A percentile compares a stretch with the other conserved stretches of the same genome.
phyloP scores from a whole-genome alignment of 208 protist genomes.

The Acanthamoeba lenticulata region DNA sequence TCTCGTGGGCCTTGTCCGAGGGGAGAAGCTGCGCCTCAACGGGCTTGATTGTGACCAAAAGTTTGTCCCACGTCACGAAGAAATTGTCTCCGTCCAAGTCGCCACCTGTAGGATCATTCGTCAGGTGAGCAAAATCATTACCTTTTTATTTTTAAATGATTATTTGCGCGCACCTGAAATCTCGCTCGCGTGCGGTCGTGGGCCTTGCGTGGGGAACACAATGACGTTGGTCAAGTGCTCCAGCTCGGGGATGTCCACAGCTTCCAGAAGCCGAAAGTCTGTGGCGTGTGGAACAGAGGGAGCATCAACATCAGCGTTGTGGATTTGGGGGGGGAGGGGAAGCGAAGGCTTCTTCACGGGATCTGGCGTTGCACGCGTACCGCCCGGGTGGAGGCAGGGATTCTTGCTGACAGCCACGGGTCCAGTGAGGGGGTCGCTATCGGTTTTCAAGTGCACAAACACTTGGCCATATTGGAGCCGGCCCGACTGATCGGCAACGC shows the following conservation, averaged over 20 bases:
- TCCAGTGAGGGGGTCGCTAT: background rate
- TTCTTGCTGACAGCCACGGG: slow-evolving; percentile 12
- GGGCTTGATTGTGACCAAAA: background rate
- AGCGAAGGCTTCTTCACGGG: too few relatives aligned
- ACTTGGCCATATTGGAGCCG: background rate
- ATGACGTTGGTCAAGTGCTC: background rate
- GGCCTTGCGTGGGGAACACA: slow-evolving; percentile 26
- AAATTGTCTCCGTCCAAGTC: slow-evolving; percentile 62
- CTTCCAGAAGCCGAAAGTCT: slow-evolving; percentile 50
- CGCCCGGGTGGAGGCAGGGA: slow-evolving; percentile 41
- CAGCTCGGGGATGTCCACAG: slow-evolving; percentile 16
- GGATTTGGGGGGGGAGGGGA: background rate
- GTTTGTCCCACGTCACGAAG: background rate
- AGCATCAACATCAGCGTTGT: background rate
- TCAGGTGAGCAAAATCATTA: background rate
- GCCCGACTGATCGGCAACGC: background rate
- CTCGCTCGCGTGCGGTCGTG: slow-evolving; percentile 32
- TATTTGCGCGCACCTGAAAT: background rate
- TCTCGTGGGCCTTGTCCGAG: background rate
- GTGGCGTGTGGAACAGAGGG: background rate
- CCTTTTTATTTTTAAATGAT: background rate
- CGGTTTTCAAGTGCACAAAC: background rate
- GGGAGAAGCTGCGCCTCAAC: background rate
- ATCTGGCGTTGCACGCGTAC: background rate
- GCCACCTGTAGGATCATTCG: background rate